A percentile compares a stretch with the other conserved stretches of the same genome.
These are phyloP conservation scores for Sclerotinia nivalis DNA, from an alignment of 2,329 filamentous ascomycete species.

Conservation along the genomic window DNA sequence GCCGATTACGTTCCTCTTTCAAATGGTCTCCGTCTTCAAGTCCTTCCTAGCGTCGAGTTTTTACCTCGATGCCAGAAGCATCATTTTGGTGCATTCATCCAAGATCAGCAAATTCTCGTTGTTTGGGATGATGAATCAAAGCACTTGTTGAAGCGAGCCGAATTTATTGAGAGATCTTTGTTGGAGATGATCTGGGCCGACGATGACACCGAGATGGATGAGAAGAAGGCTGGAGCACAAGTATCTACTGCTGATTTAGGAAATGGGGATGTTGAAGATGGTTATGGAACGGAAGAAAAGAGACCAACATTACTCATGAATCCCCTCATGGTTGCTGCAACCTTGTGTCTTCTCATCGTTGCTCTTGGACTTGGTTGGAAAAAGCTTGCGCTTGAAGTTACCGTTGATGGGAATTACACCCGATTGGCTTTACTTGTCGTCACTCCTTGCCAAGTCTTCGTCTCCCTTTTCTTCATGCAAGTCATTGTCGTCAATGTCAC, in stretches of 20 bases:
- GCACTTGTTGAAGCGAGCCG: slow-evolving; percentile 53
- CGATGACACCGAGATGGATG: slow-evolving; percentile 42
- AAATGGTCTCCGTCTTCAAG: slow-evolving; percentile 60
- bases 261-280: slow-evolving; percentile 8
- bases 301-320: slow-evolving; percentile 57
- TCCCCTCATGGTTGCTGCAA: slow-evolving; percentile 53
- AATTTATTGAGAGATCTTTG: slow-evolving; percentile 53
- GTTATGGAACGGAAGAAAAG: slow-evolving; percentile 28
- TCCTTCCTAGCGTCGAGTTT: slow-evolving; percentile 57
- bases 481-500: slow-evolving; percentile 52
- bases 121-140: slow-evolving; percentile 65
- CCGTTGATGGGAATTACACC: slow-evolving; percentile 52
- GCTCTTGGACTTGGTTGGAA: slow-evolving; percentile 60
- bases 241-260: slow-evolving; percentile 34
- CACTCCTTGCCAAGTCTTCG: slow-evolving; percentile 57
- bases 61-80: slow-evolving; percentile 62
- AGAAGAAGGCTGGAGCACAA: slow-evolving; percentile 31
- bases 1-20: slow-evolving; percentile 58
- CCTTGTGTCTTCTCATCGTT: slow-evolving; percentile 52
- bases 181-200: slow-evolving; percentile 60
- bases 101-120: slow-evolving; percentile 57
- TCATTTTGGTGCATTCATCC: slow-evolving; percentile 65
- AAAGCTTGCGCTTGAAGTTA: slow-evolving; percentile 54
- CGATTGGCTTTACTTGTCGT: slow-evolving; percentile 53
- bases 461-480: slow-evolving; percentile 53